These are phyloP conservation scores for Podospora comata DNA, from an alignment of 495 filamentous ascomycete species.

Conservation along the genomic window DNA sequence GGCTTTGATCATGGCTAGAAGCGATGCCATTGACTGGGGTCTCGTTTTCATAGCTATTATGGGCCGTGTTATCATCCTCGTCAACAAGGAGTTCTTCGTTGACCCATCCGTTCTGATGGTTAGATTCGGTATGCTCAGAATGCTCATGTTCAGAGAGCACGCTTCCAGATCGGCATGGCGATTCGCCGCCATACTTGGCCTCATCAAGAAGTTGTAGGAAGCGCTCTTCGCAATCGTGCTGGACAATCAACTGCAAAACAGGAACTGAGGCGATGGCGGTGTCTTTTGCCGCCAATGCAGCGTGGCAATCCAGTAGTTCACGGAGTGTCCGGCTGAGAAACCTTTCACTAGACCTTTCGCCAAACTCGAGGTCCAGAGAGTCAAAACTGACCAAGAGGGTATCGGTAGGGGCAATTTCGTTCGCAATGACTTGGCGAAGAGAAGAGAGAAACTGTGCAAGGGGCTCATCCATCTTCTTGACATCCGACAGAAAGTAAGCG, in stretches of 20 bases:
- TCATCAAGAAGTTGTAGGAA: conserved; percentile 28
- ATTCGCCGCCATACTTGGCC: conserved; percentile 13
- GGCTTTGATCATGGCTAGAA: background rate
- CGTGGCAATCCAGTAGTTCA: conserved; percentile 42
- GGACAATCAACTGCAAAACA: conserved; percentile 24
- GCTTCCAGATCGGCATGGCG: background rate
- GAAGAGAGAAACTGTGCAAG: conserved; percentile 60
- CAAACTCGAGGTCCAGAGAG: conserved; percentile 64
- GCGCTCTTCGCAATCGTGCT: conserved; percentile 29
- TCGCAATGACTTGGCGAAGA: conserved; percentile 62
- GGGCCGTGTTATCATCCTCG: background rate
- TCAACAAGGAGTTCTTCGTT: conserved; percentile 1
- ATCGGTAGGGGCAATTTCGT: conserved; percentile 63
- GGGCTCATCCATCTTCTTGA: conserved; percentile 53
- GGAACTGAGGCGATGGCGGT: conserved; percentile 10
- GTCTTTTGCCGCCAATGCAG: conserved; percentile 20
- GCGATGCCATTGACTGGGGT: conserved; percentile 4
- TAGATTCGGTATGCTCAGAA: conserved; percentile 18
- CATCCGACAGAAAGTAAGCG: conserved; percentile 70
- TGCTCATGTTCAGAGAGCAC: background rate
- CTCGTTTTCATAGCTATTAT: conserved; percentile 8
- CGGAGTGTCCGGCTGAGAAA: conserved; percentile 38
- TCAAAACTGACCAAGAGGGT: conserved; percentile 68
- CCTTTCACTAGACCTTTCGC: conserved; percentile 47
- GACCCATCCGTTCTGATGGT: conserved; percentile 11